A percentile compares a stretch with the other conserved stretches of the same genome.
phyloP scores from a whole-genome alignment of 345 rosid species.

The Cardiospermum halicacabum region DNA sequence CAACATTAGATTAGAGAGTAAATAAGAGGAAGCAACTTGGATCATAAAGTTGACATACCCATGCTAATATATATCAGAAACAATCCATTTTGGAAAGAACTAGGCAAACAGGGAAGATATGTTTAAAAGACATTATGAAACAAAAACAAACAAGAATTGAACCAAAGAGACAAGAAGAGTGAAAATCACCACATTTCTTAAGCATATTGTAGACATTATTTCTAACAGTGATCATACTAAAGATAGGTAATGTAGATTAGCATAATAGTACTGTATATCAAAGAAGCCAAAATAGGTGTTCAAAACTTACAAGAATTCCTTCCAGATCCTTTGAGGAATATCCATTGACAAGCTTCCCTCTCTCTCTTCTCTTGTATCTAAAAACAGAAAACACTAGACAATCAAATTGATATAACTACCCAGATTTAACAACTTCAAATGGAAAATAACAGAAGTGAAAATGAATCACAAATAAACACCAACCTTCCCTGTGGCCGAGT shows the following conservation, averaged over 20 bases:
- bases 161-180: too few species aligned
- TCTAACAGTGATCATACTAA: not conserved
- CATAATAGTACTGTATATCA: not conserved
- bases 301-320: conserved; percentile 78
- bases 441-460: conserved; percentile 2
- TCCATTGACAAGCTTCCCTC: conserved; percentile 74
- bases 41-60: not conserved
- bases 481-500: conserved; percentile 95
- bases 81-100: too few species aligned
- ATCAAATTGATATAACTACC: not conserved
- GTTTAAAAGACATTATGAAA: not conserved
- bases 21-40: conserved; percentile 3
- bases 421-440: not conserved
- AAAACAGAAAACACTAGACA: conserved; percentile 1
- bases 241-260: not conserved
- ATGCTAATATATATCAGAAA: too few species aligned
- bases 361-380: conserved; percentile 83
- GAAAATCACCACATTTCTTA: not conserved
- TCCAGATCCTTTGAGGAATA: conserved; percentile 86
- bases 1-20: not conserved
- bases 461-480: conserved; percentile 10
- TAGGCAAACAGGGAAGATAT: too few species aligned
- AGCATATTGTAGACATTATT: not conserved
- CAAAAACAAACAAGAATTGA: not conserved
- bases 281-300: not conserved